These are phyloP conservation scores for Echeveria elegans DNA, from an alignment of 164 flowering plant species.

Conservation along the genomic window DNA sequence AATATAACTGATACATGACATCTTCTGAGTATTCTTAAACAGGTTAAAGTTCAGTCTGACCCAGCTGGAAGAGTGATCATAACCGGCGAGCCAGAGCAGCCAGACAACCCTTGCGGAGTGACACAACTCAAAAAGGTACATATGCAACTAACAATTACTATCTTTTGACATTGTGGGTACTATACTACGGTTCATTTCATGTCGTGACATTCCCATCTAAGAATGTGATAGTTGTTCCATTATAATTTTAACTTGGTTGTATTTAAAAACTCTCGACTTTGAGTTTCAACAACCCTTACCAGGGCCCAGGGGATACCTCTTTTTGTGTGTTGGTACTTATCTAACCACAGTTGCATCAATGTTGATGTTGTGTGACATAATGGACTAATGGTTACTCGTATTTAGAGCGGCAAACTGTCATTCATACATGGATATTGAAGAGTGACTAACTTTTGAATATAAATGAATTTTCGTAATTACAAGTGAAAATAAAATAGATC, in stretches of 20 bases:
- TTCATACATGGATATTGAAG: too few relatives aligned
- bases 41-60: conserved; percentile 95
- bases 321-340: background rate
- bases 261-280: background rate
- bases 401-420: too few relatives aligned
- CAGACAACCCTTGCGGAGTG: conserved; percentile 94
- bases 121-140: conserved; percentile 85
- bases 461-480: too few relatives aligned
- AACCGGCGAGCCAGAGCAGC: conserved; percentile 82
- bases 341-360: background rate
- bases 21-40: background rate
- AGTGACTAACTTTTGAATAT: too few relatives aligned
- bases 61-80: conserved; percentile 92
- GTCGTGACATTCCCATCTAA: conserved; percentile 7
- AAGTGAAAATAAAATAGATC: too few relatives aligned
- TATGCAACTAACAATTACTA: background rate
- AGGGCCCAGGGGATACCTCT: background rate
- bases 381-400: too few relatives aligned
- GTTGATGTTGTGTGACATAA: too few relatives aligned
- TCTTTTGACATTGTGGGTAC: background rate
- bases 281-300: background rate
- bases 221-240: background rate
- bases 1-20: too few relatives aligned
- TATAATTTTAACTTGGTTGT: background rate
- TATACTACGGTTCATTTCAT: background rate